A percentile compares a stretch with the other conserved stretches of the same genome.
Evolutionary conservation across 306 rosid genomes (phyloP).

Genomic region (Casuarina equisetifolia): DNA sequence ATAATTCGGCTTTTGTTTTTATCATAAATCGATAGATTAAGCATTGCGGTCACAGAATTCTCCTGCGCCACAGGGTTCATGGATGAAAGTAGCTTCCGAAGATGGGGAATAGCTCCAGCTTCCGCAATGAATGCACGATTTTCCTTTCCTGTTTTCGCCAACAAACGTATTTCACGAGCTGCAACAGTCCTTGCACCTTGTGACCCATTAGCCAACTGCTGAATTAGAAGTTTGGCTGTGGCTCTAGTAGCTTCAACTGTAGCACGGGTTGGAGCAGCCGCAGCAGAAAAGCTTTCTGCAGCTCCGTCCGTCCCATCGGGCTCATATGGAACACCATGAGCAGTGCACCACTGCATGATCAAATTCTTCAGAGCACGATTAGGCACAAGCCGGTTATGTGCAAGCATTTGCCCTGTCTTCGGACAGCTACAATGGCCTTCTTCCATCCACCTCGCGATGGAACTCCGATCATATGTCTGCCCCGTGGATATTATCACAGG

Average conservation of each 20-base stretch:
- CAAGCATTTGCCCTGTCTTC: slow-evolving; percentile 85
- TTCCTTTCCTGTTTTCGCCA: slow-evolving; percentile 84
- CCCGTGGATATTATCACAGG: slow-evolving; percentile 86
- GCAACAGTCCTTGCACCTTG: slow-evolving; percentile 65
- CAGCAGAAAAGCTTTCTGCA: slow-evolving; percentile 47
- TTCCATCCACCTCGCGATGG: slow-evolving; percentile 87
- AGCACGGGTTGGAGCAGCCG: slow-evolving; percentile 69
- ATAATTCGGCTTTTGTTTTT: slow-evolving; percentile 82
- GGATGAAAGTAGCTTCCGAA: slow-evolving; percentile 60
- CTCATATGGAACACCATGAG: slow-evolving; percentile 78
- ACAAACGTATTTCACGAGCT: slow-evolving; percentile 84
- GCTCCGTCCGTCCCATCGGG: slow-evolving; percentile 51
- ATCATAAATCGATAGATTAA: slow-evolving; percentile 81
- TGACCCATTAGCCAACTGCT: slow-evolving; percentile 63
- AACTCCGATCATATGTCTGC: slow-evolving; percentile 82
- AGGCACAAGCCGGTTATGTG: slow-evolving; percentile 58
- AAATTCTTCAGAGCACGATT: slow-evolving; percentile 81
- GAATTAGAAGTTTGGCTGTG: slow-evolving; percentile 65
- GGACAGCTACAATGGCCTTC: slow-evolving; percentile 95
- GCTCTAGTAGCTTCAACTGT: slow-evolving; percentile 77
- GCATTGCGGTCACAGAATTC: slow-evolving; percentile 94
- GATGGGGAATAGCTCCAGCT: slow-evolving; percentile 91
- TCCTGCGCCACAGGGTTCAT: slow-evolving; percentile 77
- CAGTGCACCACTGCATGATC: slow-evolving; percentile 80
- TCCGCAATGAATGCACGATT: slow-evolving; percentile 90